phyloP scores from a whole-genome alignment of 2,329 filamentous ascomycete species.

The Sporothrix curviconia region DNA sequence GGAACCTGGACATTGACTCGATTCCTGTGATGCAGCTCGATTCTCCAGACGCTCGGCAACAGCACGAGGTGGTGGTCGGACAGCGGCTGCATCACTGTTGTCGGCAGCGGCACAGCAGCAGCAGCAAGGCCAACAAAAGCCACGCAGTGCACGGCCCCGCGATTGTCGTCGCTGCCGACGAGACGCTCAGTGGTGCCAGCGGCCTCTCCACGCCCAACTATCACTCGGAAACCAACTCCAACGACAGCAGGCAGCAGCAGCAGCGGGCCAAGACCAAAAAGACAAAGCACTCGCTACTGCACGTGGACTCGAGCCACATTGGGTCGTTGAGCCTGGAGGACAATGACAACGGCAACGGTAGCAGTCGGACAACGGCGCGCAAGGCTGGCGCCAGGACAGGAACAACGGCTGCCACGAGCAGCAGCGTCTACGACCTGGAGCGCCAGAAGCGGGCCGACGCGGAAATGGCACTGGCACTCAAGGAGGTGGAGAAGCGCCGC shows the following conservation, averaged over 20 bases:
- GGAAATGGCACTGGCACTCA: slow-evolving; percentile 83
- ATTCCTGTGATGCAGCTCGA: slow-evolving; percentile 95
- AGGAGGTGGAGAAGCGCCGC: slow-evolving; percentile 77
- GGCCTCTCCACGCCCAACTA: slow-evolving; percentile 42
- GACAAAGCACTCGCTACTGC: slow-evolving; percentile 57
- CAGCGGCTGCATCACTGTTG: slow-evolving; percentile 25
- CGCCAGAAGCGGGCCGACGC: slow-evolving; percentile 68
- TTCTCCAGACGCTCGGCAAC: slow-evolving; percentile 50
- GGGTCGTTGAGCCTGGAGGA: slow-evolving; percentile 64
- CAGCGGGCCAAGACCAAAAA: slow-evolving; percentile 44
- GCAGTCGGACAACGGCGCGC: too few species aligned
- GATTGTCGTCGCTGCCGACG: slow-evolving; percentile 65
- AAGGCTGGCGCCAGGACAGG: background rate
- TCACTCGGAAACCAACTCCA: slow-evolving; percentile 48
- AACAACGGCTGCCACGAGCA: slow-evolving; percentile 19
- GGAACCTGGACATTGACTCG: slow-evolving; percentile 80
- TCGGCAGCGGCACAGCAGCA: slow-evolving; percentile 6
- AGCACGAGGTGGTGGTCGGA: slow-evolving; percentile 13
- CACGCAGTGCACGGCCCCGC: slow-evolving; percentile 40
- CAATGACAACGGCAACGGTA: slow-evolving; percentile 23
- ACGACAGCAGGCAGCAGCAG: slow-evolving; percentile 21
- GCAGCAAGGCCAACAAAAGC: slow-evolving; percentile 27
- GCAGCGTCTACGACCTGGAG: slow-evolving; percentile 50
- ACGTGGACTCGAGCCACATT: slow-evolving; percentile 82
- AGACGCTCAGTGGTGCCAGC: slow-evolving; percentile 49